phyloP scores from a whole-genome alignment of 2,329 filamentous ascomycete genomes.

The Pseudogymnoascus sp. region DNA sequence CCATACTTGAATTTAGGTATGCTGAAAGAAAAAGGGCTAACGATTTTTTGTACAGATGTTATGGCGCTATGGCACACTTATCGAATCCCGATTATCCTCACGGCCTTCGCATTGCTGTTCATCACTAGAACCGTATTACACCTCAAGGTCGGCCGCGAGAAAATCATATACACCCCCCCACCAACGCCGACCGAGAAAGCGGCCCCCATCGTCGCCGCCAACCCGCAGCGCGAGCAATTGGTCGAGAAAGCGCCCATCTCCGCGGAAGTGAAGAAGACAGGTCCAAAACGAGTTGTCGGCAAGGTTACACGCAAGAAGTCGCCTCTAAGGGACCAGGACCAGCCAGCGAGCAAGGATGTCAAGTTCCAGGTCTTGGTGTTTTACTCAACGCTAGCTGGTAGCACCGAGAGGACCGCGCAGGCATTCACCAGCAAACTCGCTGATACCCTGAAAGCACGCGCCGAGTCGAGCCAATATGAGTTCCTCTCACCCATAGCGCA shows the following conservation, averaged over 20 bases:
- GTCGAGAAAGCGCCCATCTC: not conserved
- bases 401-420: conserved; percentile 65
- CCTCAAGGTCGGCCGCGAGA: conserved; percentile 25
- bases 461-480: conserved; percentile 25
- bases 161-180: conserved; percentile 26
- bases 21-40: not conserved
- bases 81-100: conserved; percentile 37
- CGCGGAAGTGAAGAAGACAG: conserved; percentile 28
- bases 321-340: conserved; percentile 28
- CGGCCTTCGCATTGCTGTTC: conserved; percentile 31
- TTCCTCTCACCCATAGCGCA: conserved; percentile 55
- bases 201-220: not conserved
- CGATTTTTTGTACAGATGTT: conserved; percentile 20
- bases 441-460: conserved; percentile 14
- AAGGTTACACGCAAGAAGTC: conserved; percentile 24
- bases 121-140: conserved; percentile 29
- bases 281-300: conserved; percentile 31
- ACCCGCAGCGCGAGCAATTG: not conserved
- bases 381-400: conserved; percentile 80
- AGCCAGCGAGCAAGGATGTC: conserved; percentile 25
- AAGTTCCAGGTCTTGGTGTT: conserved; percentile 70
- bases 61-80: conserved; percentile 37
- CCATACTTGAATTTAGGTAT: not conserved
- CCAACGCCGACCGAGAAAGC: conserved; percentile 19
- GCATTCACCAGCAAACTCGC: conserved; percentile 42